Evolutionary conservation across 2,329 filamentous ascomycete genomes (phyloP).

Genomic region (Hypoxylon sp.): DNA sequence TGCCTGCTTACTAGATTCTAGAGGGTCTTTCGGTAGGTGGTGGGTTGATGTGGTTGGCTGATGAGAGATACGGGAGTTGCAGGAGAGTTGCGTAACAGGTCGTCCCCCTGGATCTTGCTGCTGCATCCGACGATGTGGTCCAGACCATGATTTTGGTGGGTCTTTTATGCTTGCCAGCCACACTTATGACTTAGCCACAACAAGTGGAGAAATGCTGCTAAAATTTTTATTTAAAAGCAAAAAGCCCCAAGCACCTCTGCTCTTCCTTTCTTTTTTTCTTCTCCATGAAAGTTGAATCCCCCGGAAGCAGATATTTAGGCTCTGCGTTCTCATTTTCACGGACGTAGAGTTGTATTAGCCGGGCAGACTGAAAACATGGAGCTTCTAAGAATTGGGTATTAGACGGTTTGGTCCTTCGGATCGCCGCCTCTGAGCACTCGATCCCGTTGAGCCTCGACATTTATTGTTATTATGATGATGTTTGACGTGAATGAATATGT

Average conservation of each 20-base stretch:
- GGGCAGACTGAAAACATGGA: slow-evolving; percentile 65
- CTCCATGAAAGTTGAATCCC: slow-evolving; percentile 64
- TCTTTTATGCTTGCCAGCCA: slow-evolving; percentile 10
- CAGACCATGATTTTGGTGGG: slow-evolving; percentile 15
- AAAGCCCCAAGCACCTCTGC: background rate
- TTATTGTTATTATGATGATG: slow-evolving; percentile 2
- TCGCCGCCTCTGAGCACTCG: slow-evolving; percentile 56
- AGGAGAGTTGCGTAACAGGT: slow-evolving; percentile 29
- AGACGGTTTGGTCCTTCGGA: slow-evolving; percentile 47
- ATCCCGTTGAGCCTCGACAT: slow-evolving; percentile 73
- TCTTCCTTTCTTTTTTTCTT: slow-evolving; percentile 49
- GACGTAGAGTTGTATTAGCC: slow-evolving; percentile 65
- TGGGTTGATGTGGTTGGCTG: slow-evolving; percentile 23
- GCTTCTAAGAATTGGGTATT: slow-evolving; percentile 72
- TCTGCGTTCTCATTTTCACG: slow-evolving; percentile 54
- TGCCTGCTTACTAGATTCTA: slow-evolving; percentile 14
- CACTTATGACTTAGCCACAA: slow-evolving; percentile 22
- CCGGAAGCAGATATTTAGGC: slow-evolving; percentile 64
- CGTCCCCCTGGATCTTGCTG: slow-evolving; percentile 1
- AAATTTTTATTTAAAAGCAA: too few species aligned
- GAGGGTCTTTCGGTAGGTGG: slow-evolving; percentile 7
- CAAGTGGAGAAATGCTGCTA: slow-evolving; percentile 3
- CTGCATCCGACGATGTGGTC: slow-evolving; percentile 26
- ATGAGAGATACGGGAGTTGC: slow-evolving; percentile 24
- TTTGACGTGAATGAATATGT: slow-evolving; percentile 1